Evolutionary conservation across 78 protist genomes (phyloP), one percentile per base, ranked within the genome.

Genomic region (Guillardia theta): DNA sequence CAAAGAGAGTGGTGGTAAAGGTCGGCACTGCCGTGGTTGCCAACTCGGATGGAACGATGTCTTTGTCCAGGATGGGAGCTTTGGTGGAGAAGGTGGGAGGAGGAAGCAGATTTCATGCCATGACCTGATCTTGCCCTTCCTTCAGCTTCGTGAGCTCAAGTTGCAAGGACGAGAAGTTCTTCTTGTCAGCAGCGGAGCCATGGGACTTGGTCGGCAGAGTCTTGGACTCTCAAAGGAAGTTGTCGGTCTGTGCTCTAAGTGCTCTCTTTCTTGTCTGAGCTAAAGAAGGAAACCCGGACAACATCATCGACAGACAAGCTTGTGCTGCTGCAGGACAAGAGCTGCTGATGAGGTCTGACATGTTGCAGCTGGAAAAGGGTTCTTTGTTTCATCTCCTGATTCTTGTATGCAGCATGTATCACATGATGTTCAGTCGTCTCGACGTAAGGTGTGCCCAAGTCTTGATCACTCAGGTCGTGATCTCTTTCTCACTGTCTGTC

Each of bases 31-130:
- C 70, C 2, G 70, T 58, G 39, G 70, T 58, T 30, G 70, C 27
- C 27, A 58, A 58, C 70, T 3, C 70, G 70, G 70, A 58, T 30
- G 70, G 70, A 58, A 58, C 39, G 4, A 12, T 70, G 36, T 36
- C 83, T 12, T 6, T 70, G 1, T 70, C 83, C 3, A 24, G 83
- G 33, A 70, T 70, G 83, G 83, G 83, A 4, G 83, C 36, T 24
- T 33, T 70, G 83, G 83, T 70, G 36, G 83, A 70, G 83, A 24
- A 58, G 70, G 70, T 58, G n/a, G n/a, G n/a, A n/a, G n/a, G n/a
- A n/a, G n/a, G n/a, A n/a, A n/a, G n/a, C n/a, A n/a, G n/a, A n/a
- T n/a, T n/a, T n/a, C n/a, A n/a, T n/a, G n/a, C n/a, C n/a, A n/a
- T n/a, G n/a, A 58, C 70, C 39, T 9, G 70, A 30, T 58, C 3